Percentiles rank a stretch among this genome's conserved stretches.
phyloP scores from a whole-genome alignment of 2,329 filamentous ascomycete genomes.

The Fusarium hainanense region DNA sequence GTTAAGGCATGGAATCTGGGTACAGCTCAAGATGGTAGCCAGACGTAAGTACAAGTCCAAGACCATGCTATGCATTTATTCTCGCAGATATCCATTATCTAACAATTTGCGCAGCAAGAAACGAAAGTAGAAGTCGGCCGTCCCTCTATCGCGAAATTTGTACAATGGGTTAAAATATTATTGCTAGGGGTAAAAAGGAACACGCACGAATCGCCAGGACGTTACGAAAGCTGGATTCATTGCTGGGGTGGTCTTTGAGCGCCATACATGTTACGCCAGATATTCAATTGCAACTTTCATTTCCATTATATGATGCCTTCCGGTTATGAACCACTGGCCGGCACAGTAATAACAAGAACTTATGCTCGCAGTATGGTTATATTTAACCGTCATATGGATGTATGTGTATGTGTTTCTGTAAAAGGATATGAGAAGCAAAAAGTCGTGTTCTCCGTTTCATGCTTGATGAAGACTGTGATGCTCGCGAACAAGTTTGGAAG shows the following conservation, averaged over 20 bases:
- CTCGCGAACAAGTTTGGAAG: neutral
- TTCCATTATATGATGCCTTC: neutral
- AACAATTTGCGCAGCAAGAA: slow-evolving; percentile 38
- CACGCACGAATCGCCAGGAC: slow-evolving; percentile 1
- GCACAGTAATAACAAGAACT: neutral
- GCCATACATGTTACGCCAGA: neutral
- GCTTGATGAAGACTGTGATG: neutral
- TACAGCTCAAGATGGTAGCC: slow-evolving; percentile 42
- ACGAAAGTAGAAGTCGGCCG: slow-evolving; percentile 30
- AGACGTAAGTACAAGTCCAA: slow-evolving; percentile 25
- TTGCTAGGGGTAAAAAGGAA: neutral
- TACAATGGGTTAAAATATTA: neutral
- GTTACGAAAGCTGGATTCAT: neutral
- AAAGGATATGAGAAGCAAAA: neutral
- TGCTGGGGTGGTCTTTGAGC: neutral
- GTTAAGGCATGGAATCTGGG: slow-evolving; percentile 74
- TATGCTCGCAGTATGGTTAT: neutral
- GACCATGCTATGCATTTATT: neutral
- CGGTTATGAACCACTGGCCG: neutral
- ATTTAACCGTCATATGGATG: too few relatives aligned
- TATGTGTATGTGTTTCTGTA: neutral
- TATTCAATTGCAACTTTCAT: neutral
- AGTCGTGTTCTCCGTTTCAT: neutral
- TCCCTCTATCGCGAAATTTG: neutral
- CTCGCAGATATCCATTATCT: slow-evolving; percentile 5